Base-by-base conservation (phyloP, 495 filamentous ascomycete species). In the Penicillium macrosclerotiorum region DNA sequence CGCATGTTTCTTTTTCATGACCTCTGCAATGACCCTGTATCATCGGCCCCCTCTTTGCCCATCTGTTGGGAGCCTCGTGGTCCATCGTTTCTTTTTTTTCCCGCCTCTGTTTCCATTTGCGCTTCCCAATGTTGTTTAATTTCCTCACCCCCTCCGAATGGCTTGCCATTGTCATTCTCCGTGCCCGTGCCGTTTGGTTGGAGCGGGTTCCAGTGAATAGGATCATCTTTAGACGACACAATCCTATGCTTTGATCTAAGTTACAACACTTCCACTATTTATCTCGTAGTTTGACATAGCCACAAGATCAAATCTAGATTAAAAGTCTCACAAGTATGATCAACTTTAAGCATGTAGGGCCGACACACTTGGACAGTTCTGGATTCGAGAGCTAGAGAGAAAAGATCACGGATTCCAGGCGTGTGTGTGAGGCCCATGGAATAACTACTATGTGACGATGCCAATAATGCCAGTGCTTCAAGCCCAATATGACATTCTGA, bases 21-120 rank as follows among this genome's bases (percentile, higher is more conserved):
- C 51, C 55, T 42, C 55, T 54, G 56, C 59, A 60, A 60, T 49
- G 57, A 60, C 58, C 37, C 42, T 62, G 55, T 62, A 60, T 60
- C 56, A 57, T 60, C 48, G 56, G 51, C 59, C 37, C 44, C 43
- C 33, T 42, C 26, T 41, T 33, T 37, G 32, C 37, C 34, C 38
- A 37, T 45, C 20, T 38, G 22, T 24, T 47, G 43, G 45, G 35
- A 42, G 49, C 34, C 38, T 44, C 23, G 8, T 42, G 47, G 44
- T 54, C 43, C 52, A 43, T 43, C 34, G 37, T 52, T 45, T 54
- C 24, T 32, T 36, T 54, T 32, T 52, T 33, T 37, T n/a, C n/a
- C n/a, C n/a, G n/a, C n/a, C 33, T 37, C 44, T 57, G 36, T 39
- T 11, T 14, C n/a, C 30, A 17, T 26, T 26, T 38, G 43, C 34